Conservation (phyloP, 306 rosid genomes). For the Glycine soja region DNA sequence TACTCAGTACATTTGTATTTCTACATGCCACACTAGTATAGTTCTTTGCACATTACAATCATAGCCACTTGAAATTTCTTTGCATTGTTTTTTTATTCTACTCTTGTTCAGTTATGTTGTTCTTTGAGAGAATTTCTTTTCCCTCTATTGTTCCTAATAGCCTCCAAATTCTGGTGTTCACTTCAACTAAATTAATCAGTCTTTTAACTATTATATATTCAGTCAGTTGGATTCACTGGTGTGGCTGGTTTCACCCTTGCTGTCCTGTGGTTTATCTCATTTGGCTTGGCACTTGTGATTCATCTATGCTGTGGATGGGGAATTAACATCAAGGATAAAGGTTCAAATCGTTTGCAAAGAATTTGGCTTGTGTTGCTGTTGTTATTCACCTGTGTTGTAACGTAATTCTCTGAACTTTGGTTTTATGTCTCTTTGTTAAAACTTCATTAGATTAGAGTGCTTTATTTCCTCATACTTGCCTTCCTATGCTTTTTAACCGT, state of each 20-base stretch:
- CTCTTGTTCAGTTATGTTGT: neutral
- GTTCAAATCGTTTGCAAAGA: slow-evolving; percentile 63
- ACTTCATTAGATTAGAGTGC: too few species aligned
- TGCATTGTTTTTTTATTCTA: too few species aligned
- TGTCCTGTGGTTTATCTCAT: slow-evolving; percentile 74
- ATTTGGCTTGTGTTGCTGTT: slow-evolving; percentile 69
- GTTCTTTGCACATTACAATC: neutral
- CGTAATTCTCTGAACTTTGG: slow-evolving; percentile 60
- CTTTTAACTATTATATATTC: neutral
- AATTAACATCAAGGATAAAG: slow-evolving; percentile 66
- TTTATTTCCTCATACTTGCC: too few species aligned
- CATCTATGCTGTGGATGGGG: slow-evolving; percentile 90
- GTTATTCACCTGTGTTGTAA: slow-evolving; percentile 74
- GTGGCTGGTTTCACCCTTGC: slow-evolving; percentile 77
- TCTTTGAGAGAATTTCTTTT: neutral
- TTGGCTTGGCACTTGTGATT: slow-evolving; percentile 73
- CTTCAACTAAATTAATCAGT: slow-evolving; percentile 7
- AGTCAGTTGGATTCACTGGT: slow-evolving; percentile 79
- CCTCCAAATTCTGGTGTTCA: neutral
- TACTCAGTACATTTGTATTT: neutral
- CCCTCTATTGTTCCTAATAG: neutral
- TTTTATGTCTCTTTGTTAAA: neutral
- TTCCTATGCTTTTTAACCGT: neutral
- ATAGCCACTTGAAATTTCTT: neutral
- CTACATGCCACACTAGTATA: neutral